A percentile compares a stretch with the other conserved stretches of the same genome.
Conservation (phyloP, 345 rosid species). For the Noccaea caerulescens region DNA sequence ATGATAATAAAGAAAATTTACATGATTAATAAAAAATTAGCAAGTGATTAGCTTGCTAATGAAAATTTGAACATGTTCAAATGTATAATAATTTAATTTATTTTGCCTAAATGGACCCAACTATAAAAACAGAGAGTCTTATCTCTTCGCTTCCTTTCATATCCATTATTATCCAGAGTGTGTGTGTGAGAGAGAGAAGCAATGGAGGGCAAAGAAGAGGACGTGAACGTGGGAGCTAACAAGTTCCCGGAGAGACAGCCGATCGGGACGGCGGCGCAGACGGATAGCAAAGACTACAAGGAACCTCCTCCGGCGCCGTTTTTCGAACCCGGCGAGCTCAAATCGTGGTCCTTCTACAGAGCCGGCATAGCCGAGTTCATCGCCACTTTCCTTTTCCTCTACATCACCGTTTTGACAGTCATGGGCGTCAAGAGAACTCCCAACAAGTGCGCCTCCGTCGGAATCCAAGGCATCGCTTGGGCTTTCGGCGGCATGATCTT, state of each 20-base stretch:
- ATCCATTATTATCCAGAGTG: neutral
- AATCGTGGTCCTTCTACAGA: constrained; percentile 75
- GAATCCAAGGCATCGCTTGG: constrained; percentile 81
- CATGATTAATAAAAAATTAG: neutral
- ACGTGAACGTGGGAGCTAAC: constrained; percentile 70
- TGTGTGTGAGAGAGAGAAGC: neutral
- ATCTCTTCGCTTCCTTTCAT: neutral
- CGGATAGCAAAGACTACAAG: constrained; percentile 59
- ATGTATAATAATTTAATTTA: neutral
- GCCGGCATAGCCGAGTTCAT: constrained; percentile 71
- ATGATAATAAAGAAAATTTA: neutral
- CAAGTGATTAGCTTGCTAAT: constrained; percentile 6
- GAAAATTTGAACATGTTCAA: neutral
- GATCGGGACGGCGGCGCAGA: constrained; percentile 65
- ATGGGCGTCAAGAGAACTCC: constrained; percentile 59
- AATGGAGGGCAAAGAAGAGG: constrained; percentile 78
- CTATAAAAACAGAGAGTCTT: constrained; percentile 10
- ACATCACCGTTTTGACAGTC: constrained; percentile 67
- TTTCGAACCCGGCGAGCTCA: constrained; percentile 69
- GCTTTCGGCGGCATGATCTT: constrained; percentile 87
- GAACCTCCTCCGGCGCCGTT: constrained; percentile 67
- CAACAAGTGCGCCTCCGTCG: constrained; percentile 55
- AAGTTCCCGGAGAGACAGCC: constrained; percentile 73
- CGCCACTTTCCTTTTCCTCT: constrained; percentile 72
- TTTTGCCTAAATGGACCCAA: neutral